Conservation (phyloP, 768 basidiomycete species). For the Lactifluus piperatus region DNA sequence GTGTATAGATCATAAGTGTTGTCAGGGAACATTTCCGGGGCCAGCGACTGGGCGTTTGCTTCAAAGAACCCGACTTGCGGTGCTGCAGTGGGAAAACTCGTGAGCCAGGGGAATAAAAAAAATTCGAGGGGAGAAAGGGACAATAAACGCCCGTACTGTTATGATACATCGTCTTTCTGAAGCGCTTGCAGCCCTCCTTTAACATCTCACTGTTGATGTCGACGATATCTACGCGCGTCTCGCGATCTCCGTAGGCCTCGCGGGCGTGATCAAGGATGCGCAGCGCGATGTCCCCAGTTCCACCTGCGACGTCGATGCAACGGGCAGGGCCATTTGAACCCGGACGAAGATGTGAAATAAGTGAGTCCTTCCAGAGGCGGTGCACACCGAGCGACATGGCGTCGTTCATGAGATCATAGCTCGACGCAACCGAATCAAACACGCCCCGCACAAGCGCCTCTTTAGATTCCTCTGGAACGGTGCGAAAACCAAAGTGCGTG, state of each 20-base stretch:
- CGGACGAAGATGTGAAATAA: conserved; percentile 66
- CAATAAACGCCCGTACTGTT: conserved; percentile 53
- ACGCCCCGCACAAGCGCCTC: conserved; percentile 87
- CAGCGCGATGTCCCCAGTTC: conserved; percentile 95
- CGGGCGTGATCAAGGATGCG: conserved; percentile 86
- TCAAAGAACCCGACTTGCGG: conserved; percentile 90
- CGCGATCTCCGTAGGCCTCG: conserved; percentile 83
- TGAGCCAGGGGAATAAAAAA: not conserved
- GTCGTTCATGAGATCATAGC: conserved; percentile 98
- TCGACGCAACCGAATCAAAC: conserved; percentile 91
- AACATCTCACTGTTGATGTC: conserved; percentile 97
- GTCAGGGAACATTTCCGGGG: conserved; percentile 56
- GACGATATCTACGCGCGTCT: conserved; percentile 80
- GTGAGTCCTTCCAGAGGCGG: conserved; percentile 93
- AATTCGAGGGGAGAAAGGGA: not conserved
- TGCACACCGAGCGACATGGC: conserved; percentile 97
- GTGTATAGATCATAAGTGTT: conserved; percentile 94
- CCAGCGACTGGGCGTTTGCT: conserved; percentile 83
- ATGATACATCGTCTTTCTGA: conserved; percentile 98
- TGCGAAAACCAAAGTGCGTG: conserved; percentile 90
- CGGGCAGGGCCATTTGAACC: conserved; percentile 64
- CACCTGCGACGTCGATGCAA: conserved; percentile 95
- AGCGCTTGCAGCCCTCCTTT: conserved; percentile 78
- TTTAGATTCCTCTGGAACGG: conserved; percentile 78
- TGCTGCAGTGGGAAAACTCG: conserved; percentile 38